A percentile compares a stretch with the other conserved stretches of the same genome.
Evolutionary conservation across 2,329 filamentous ascomycete genomes (phyloP).

Genomic region (Colletotrichum phormii): DNA sequence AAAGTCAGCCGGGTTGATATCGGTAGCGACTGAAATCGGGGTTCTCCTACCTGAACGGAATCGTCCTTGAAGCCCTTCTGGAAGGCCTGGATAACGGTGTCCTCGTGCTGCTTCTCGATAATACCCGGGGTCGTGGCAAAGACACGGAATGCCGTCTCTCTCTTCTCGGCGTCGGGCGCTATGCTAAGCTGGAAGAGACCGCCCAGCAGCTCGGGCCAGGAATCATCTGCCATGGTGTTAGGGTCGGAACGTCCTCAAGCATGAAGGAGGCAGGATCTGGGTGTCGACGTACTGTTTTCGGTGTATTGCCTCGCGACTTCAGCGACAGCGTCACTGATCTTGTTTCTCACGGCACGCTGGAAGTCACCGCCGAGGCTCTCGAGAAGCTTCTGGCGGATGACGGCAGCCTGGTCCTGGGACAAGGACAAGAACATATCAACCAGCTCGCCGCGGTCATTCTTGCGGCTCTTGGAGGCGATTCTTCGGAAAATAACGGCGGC

Average conservation of each 20-base stretch:
- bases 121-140: constrained; percentile 95
- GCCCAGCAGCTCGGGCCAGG: constrained; percentile 90
- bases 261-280: background rate
- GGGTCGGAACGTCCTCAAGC: background rate
- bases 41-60: constrained; percentile 72
- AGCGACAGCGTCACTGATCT: constrained; percentile 97
- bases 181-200: constrained; percentile 92
- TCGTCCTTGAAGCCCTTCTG: constrained; percentile 92
- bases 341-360: constrained; percentile 84
- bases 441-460: constrained; percentile 76
- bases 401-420: constrained; percentile 76
- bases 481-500: constrained; percentile 93
- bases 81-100: constrained; percentile 89
- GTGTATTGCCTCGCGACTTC: constrained; percentile 96
- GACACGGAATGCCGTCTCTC: constrained; percentile 93
- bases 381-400: constrained; percentile 86
- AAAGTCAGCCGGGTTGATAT: background rate
- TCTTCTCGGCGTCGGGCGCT: constrained; percentile 82
- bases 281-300: constrained; percentile 78
- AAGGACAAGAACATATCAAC: constrained; percentile 90
- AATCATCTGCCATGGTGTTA: constrained; percentile 67
- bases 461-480: constrained; percentile 89
- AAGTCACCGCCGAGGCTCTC: constrained; percentile 80
- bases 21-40: background rate
- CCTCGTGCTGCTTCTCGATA: constrained; percentile 95